Conservation (phyloP, 2,329 filamentous ascomycete species). For the Plenodomus lindquistii region DNA sequence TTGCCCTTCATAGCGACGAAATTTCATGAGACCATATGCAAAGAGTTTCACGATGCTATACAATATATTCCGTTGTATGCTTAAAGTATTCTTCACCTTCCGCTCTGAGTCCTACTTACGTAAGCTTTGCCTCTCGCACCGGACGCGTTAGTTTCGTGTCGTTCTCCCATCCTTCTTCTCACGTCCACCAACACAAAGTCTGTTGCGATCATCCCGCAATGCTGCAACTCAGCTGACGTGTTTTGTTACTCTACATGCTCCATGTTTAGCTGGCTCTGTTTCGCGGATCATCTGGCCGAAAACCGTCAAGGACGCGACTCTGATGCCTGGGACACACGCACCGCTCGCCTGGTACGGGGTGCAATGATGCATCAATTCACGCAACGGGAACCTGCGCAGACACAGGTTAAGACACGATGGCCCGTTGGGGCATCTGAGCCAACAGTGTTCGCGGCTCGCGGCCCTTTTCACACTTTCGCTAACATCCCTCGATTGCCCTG, state of each 20-base stretch:
- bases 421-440: not conserved
- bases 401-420: not conserved
- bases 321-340: not conserved
- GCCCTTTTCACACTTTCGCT: slow-evolving; percentile 10
- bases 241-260: not conserved
- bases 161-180: not conserved
- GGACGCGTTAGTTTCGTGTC: not conserved
- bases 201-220: not conserved
- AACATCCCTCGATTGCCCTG: slow-evolving; percentile 1
- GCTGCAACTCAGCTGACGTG: not conserved
- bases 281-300: not conserved
- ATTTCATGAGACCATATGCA: not conserved
- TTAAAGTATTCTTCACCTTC: no score
- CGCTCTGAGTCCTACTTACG: not conserved
- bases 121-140: not conserved
- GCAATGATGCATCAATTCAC: not conserved
- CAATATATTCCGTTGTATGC: no score
- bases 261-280: not conserved
- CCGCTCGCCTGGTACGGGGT: not conserved
- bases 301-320: not conserved
- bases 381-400: not conserved
- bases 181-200: not conserved
- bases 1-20: not conserved
- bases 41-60: no score
- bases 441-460: slow-evolving; percentile 1